Base-by-base conservation (phyloP, 2,329 filamentous ascomycete species). In the Venturia carpophila region DNA sequence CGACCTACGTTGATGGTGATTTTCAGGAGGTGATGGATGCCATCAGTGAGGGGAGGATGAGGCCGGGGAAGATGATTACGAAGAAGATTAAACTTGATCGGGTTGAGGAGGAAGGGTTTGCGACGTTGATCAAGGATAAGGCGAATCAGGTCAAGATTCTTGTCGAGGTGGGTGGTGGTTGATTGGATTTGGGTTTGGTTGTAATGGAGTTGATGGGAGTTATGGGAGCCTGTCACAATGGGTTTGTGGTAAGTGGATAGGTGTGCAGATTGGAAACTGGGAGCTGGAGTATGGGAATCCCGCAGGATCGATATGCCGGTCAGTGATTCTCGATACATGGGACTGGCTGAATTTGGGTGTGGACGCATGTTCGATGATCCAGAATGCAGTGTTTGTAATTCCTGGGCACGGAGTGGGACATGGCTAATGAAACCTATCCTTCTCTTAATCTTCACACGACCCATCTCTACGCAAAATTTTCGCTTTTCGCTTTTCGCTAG, bases 1-100 rank as follows among this genome's bases (percentile, higher is more conserved):
- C 80, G 34, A 82, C 80, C 0, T 84, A 82, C 70, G 74, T 77
- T 52, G 73, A 78, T n/a, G 79, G 78, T 1, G 81, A 83, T 67
- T 83, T 82, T 67, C 76, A 81, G 66, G 74, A 74, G 30, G 76
- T 80, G 45, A 71, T 82, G 66, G 75, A 82, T 64, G 80, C 80
- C 10, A 72, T 82, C 39, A 75, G 74, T 2, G 73, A 76, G 24
- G 79, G 79, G 5, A 73, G 74, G 49, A 78, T 79, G 64, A 41
- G 41, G 61, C 76, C 76, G 15, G 70, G 76, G 43, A 74, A 75
- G 58, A 81, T 82, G 79, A 80, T 82, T 60, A 81, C 79, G n/a
- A 78, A 78, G 70, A 74, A 71, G 68, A 79, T 81, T 65, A 75
- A 74, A 60, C 67, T 81, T 69, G 73, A 75, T 13, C 75, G 81